These are phyloP conservation scores for Incumbomyces lentus DNA, from an alignment of 2,329 filamentous ascomycete genomes.

Conservation along the genomic window DNA sequence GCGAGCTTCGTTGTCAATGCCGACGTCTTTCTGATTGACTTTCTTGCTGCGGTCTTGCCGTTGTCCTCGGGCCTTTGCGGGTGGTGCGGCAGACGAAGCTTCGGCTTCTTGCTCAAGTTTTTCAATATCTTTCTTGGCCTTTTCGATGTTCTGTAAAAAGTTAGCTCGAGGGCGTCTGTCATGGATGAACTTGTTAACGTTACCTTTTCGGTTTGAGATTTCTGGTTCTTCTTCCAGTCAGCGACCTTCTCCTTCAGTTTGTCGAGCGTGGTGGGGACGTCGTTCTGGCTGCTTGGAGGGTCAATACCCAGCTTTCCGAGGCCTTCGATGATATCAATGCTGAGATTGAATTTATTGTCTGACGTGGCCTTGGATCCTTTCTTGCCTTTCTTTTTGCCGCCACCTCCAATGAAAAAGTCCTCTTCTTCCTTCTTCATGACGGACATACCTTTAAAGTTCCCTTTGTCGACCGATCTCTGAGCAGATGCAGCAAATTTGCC, in stretches of 20 bases:
- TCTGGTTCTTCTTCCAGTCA: conserved; percentile 85
- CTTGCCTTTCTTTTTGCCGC: conserved; percentile 57
- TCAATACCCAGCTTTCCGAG: conserved; percentile 75
- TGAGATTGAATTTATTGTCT: conserved; percentile 61
- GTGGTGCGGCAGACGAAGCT: conserved; percentile 38
- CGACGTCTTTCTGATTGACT: conserved; percentile 40
- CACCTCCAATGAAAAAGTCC: conserved; percentile 64
- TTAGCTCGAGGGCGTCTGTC: conserved; percentile 10
- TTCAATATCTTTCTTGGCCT: conserved; percentile 92
- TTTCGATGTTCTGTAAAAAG: conserved; percentile 72
- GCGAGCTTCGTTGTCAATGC: conserved; percentile 33
- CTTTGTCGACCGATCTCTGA: conserved; percentile 72
- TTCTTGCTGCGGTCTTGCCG: conserved; percentile 44
- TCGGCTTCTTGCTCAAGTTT: conserved; percentile 64
- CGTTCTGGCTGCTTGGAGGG: conserved; percentile 74
- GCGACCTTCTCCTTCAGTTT: conserved; percentile 87
- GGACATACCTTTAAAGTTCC: conserved; percentile 74
- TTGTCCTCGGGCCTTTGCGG: conserved; percentile 28
- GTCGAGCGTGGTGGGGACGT: conserved; percentile 69
- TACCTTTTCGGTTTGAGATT: conserved; percentile 80
- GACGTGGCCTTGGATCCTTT: conserved; percentile 36
- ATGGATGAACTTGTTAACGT: conserved; percentile 28
- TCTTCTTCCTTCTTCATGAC: conserved; percentile 84
- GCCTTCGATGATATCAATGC: conserved; percentile 84
- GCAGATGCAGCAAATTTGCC: conserved; percentile 61